Conservation (phyloP, 148 eudicot species). For the Chenopodium suecicum region DNA sequence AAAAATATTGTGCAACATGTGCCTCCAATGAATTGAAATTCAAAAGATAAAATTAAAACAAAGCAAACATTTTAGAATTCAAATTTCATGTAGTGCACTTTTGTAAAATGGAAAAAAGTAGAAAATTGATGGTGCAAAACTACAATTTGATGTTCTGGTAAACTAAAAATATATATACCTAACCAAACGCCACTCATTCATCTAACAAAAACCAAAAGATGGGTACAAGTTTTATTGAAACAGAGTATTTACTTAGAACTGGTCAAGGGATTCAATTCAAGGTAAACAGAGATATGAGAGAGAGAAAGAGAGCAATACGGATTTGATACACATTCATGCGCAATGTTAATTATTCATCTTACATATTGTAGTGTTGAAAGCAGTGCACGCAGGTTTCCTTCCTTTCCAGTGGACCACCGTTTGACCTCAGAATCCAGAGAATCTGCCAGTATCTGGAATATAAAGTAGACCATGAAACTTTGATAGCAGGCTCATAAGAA, state of each 20-base stretch:
- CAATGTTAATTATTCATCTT: conserved; percentile 25
- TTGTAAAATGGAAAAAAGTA: not conserved
- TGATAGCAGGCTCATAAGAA: conserved; percentile 1
- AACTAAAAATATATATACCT: not conserved
- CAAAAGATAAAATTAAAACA: too few relatives aligned
- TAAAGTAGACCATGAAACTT: conserved; percentile 21
- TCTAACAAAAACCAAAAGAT: not conserved
- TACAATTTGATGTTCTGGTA: not conserved
- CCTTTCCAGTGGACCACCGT: conserved; percentile 95
- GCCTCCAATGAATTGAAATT: not conserved
- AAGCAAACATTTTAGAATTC: not conserved
- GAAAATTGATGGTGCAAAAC: not conserved
- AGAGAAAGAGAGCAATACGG: not conserved
- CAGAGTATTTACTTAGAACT: too few relatives aligned
- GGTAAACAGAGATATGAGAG: not conserved
- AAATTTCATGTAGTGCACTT: not conserved
- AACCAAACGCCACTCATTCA: not conserved
- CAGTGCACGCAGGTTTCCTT: conserved; percentile 84
- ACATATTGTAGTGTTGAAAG: conserved; percentile 98
- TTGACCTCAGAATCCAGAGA: conserved; percentile 81
- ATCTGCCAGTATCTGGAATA: conserved; percentile 72
- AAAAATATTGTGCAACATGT: not conserved
- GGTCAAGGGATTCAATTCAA: not conserved
- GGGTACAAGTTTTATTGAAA: not conserved
- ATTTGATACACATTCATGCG: conserved; percentile 1